Evolutionary conservation across 2,329 filamentous ascomycete species (phyloP), one percentile per base, ranked within the genome.

Genomic region (Talaromyces sp.): DNA sequence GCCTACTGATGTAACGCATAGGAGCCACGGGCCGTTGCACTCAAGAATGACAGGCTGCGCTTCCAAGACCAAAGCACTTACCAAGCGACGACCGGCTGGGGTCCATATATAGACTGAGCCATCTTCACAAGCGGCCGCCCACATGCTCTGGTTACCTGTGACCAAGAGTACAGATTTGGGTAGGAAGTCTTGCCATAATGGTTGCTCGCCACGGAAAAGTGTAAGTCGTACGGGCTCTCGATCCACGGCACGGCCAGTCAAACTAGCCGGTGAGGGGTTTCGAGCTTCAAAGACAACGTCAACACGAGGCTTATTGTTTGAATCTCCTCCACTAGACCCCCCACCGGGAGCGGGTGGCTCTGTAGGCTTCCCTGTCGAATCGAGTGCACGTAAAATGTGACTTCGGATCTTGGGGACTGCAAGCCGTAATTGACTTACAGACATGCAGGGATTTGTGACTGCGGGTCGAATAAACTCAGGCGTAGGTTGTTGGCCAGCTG

Each of bases 41-140:
- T 97, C 94, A 22, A 99, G 80, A 51, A 99, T 94, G 29, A 97
- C 92, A 0, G 94, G 90, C 65, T 97, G 92, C 2, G 93, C 87
- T 74, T 99, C 94, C 14, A 97, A 77, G 5, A 97, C 83, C 59
- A 97, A 81, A 4, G 92, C 86, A 65, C 90, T 96, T 50, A 96
- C 79, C 19, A 96, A 79, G 47, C 95, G 85, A 56, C 95, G 85
- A 11, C 94, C 94, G 13, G 92, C 91, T 1, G 93, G 91, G 1
- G 92, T 93, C 92, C 94, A 99, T 8, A 90, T 83, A 67, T 96
- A 90, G 7, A 99, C 71, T 16, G 87, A 90, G 14, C 91, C 94
- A 67, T 97, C 94, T 70, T 99, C 94, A 65, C 92, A 97, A 9
- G 89, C 92, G 14, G 88, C 93, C 0, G 90, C 88, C 89, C 94